These are phyloP conservation scores for Ehretia macrophylla DNA, from an alignment of 257 asterid species.

Conservation along the genomic window DNA sequence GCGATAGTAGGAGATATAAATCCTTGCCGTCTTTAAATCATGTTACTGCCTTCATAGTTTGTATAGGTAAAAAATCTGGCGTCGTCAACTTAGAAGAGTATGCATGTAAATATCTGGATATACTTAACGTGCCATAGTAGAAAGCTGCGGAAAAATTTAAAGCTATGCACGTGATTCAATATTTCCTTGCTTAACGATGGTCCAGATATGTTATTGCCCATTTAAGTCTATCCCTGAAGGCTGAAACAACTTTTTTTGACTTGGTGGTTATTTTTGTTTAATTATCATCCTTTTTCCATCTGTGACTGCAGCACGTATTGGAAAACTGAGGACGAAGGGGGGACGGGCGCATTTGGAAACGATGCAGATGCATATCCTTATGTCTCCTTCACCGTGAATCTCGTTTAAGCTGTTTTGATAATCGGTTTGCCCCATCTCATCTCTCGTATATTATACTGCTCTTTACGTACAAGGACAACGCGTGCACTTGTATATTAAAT, in stretches of 20 bases:
- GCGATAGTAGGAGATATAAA: too few relatives aligned
- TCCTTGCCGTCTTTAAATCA: too few relatives aligned
- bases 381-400: conserved; percentile 86
- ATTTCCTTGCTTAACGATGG: too few relatives aligned
- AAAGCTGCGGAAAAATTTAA: too few relatives aligned
- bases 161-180: too few relatives aligned
- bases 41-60: too few relatives aligned
- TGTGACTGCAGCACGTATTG: conserved; percentile 67
- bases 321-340: conserved; percentile 80
- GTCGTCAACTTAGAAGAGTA: too few relatives aligned
- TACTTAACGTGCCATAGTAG: too few relatives aligned
- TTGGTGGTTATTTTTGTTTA: background rate
- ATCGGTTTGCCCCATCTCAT: conserved; percentile 25
- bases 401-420: conserved; percentile 32
- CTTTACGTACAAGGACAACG: conserved; percentile 29
- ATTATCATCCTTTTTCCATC: conserved; percentile 7
- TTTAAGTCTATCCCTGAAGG: too few relatives aligned
- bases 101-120: too few relatives aligned
- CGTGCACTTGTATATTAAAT: conserved; percentile 32
- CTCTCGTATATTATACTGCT: conserved; percentile 17
- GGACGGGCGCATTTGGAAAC: conserved; percentile 58
- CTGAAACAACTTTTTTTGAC: too few relatives aligned
- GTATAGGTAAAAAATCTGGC: too few relatives aligned
- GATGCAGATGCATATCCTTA: conserved; percentile 74
- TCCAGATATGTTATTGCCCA: background rate